These are phyloP conservation scores for Fragaria ananassa DNA, from an alignment of 306 rosid genomes.

Conservation along the genomic window DNA sequence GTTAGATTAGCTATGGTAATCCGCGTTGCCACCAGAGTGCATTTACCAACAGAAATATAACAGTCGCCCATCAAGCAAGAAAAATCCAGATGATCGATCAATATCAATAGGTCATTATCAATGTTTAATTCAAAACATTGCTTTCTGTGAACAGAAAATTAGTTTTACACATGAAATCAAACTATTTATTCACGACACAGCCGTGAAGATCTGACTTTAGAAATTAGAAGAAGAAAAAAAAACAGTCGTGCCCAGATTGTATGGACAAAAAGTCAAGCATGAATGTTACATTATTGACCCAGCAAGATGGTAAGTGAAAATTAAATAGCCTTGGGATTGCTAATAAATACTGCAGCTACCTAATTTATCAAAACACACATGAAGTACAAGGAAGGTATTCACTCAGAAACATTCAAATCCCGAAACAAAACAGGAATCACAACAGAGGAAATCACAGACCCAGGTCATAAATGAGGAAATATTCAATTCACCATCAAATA, in stretches of 20 bases:
- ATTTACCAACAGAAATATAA: background rate
- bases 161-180: slow-evolving; percentile 1
- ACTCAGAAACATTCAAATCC: background rate
- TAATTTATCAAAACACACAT: background rate
- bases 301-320: background rate
- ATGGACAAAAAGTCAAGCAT: background rate
- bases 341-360: background rate
- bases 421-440: background rate
- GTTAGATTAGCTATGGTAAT: background rate
- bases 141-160: background rate
- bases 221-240: background rate
- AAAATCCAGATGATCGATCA: background rate
- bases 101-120: background rate
- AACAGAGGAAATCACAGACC: background rate
- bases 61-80: background rate
- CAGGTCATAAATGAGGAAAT: background rate
- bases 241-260: background rate
- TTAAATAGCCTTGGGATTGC: background rate
- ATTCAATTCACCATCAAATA: background rate
- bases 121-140: background rate
- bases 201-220: background rate
- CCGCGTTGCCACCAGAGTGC: background rate
- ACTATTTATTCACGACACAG: background rate
- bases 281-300: background rate
- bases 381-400: slow-evolving; percentile 19